Base-by-base conservation (phyloP, 345 rosid genomes). In the Microthlaspi erraticum region DNA sequence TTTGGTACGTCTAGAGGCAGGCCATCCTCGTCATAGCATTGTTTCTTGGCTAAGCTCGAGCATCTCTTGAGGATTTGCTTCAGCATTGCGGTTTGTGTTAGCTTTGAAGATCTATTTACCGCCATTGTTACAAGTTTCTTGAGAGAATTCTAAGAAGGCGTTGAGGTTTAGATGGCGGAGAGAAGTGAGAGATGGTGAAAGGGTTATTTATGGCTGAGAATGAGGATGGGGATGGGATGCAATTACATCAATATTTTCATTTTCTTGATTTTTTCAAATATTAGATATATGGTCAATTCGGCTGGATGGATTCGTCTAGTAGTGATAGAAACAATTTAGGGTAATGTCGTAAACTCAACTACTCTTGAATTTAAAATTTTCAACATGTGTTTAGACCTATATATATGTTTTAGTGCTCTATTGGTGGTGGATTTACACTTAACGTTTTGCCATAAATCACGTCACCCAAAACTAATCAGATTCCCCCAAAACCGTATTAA, bases 1-100 rank as follows among this genome's bases (percentile, higher is more conserved):
- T 87, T 94, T 4, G 99, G 99, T 36, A 94, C 98, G 54, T 94
- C 98, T 19, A 86, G 49, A 4, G 94, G 94, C 62, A 92, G 79
- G 9, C 82, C 83, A 31, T 79, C 78, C 29, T 78, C 83, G 49
- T 85, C 83, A 20, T 66, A 77, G 18, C 78, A 83, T 17, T 82
- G 60, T 54, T 79, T 86, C 86, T 84, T 89, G 20, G 91, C 91
- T 20, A 92, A 66, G 64, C 89, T 90, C 0, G 96, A 92, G 56
- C 96, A 92, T 68, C 84, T 85, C 80, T 81, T 90, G 14, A 92
- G 77, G 43, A 90, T 92, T 63, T 88, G 88, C 70, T 85, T 92
- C 23, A 92, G 64, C 54, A 88, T 79, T 49, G 86, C 79, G 6
- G 85, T 63, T 71, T 92, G 96, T 41, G 87, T 33, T 64, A 81